Evolutionary conservation across 1,139 yeast species (phyloP).

Genomic region (Yamadazyma diddensiae): DNA sequence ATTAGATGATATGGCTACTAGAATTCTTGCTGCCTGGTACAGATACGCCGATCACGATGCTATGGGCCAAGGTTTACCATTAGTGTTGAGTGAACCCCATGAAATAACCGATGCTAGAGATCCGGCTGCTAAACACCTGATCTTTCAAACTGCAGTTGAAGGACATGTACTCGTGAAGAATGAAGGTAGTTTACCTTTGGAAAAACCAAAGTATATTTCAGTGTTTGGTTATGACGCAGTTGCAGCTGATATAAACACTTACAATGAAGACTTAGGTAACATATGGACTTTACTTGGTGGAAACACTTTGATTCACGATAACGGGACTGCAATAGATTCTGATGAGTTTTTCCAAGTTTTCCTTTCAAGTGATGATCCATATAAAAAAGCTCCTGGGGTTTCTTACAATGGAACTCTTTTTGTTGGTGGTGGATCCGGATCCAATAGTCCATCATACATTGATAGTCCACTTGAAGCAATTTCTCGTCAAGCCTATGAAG

Average conservation of each 20-base stretch:
- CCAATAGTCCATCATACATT: conserved; percentile 7
- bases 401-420: conserved; percentile 3
- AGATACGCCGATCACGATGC: conserved; percentile 49
- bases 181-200: conserved; percentile 34
- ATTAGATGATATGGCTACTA: conserved; percentile 56
- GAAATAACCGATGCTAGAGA: conserved; percentile 22
- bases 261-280: conserved; percentile 2
- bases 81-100: conserved; percentile 32
- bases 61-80: conserved; percentile 46
- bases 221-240: conserved; percentile 12
- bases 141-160: conserved; percentile 20
- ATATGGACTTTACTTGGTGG: not conserved
- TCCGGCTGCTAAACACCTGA: conserved; percentile 22
- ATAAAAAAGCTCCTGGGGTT: conserved; percentile 1
- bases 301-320: conserved; percentile 1
- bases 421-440: conserved; percentile 8
- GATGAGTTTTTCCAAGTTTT: not conserved
- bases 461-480: conserved; percentile 9
- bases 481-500: conserved; percentile 28
- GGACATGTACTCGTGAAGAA: conserved; percentile 39
- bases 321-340: conserved; percentile 1
- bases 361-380: conserved; percentile 2
- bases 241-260: conserved; percentile 4
- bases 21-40: conserved; percentile 62
- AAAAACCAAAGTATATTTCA: conserved; percentile 8